phyloP scores from a whole-genome alignment of 2,329 filamentous ascomycete genomes.

The Aspergillus spinulosporus region DNA sequence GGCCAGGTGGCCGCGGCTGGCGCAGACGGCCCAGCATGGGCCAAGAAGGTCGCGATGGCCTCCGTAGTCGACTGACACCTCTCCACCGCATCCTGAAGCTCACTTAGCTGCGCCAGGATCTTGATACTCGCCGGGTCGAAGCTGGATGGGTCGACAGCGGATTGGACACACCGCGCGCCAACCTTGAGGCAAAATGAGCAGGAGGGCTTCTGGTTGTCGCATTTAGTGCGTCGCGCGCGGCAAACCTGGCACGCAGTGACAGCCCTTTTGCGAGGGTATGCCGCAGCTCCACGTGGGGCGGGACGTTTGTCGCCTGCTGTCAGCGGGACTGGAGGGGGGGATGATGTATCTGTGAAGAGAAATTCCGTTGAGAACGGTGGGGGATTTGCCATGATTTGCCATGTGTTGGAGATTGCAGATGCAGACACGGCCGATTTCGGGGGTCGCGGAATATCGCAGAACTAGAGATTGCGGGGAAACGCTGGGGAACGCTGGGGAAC shows the following conservation, averaged over 20 bases:
- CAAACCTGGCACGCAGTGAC: conserved; percentile 34
- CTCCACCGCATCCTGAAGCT: background rate
- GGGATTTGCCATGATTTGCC: too few species aligned
- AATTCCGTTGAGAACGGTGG: too few species aligned
- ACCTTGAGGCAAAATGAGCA: conserved; percentile 30
- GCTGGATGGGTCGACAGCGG: background rate
- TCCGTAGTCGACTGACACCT: background rate
- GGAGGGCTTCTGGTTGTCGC: conserved; percentile 30
- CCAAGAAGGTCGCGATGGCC: too few species aligned
- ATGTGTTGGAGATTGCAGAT: too few species aligned
- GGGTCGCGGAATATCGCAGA: too few species aligned
- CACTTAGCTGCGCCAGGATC: conserved; percentile 4
- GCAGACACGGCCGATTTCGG: too few species aligned
- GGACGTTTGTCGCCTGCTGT: background rate
- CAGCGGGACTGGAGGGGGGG: too few species aligned
- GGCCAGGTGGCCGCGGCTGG: background rate
- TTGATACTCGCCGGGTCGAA: conserved; percentile 9
- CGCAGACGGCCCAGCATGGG: background rate
- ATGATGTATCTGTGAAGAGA: too few species aligned
- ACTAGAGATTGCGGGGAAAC: too few species aligned
- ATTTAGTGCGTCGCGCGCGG: conserved; percentile 32
- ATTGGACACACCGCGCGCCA: conserved; percentile 26
- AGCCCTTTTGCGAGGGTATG: conserved; percentile 19
- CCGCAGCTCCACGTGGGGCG: background rate
- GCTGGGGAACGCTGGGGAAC: too few species aligned